Base-by-base conservation (phyloP, 2,329 filamentous ascomycete species). In the Botrytis fabae region DNA sequence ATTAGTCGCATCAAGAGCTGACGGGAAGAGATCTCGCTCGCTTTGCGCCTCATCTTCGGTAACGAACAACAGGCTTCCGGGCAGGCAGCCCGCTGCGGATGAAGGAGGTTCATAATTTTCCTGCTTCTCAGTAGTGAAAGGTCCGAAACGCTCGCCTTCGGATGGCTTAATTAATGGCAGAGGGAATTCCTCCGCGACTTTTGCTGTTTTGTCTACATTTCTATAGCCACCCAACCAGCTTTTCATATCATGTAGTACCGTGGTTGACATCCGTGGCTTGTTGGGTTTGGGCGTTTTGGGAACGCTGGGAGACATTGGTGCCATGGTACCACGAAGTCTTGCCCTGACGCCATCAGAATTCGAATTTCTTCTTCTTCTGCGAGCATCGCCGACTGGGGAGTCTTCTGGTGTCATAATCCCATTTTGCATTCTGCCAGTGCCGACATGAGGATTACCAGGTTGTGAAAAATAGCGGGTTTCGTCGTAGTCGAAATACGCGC, bases 1-100 rank as follows among this genome's bases (percentile, higher is more conserved):
- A 32, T 0, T 9, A 3, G n/a, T 25, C 6, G 48, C 22, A 2
- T 18, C 38, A 0, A 10, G 12, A 28, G 5, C n/a, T 9, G 18
- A 57, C 25, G 48, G 35, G 10, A 44, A 18, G n/a, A 32, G 6
- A 69, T 20, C 2, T 25, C 18, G 18, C 18, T 32, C 65, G 18
- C 3, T 57, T 25, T 35, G 5, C 6, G 22, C n/a, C 8, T 25
- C 28, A 18, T 57, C 12, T 28, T n/a, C 25, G 25, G 8, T 22
- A 28, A 44, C 18, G 38, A 42, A 32, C 10, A 57, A 25, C 6
- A 28, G 48, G 16, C 20, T 42, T 69, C 65, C 4, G 22, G 38
- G 35, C 7, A 12, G 60, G 25, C 60, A n/a, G 25, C 35, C 7
- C 12, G 25, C 25, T n/a, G 38, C 5, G 14, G 22, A 7, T 10